phyloP scores from a whole-genome alignment of 768 basidiomycete species.

The Naganishia onofrii region DNA sequence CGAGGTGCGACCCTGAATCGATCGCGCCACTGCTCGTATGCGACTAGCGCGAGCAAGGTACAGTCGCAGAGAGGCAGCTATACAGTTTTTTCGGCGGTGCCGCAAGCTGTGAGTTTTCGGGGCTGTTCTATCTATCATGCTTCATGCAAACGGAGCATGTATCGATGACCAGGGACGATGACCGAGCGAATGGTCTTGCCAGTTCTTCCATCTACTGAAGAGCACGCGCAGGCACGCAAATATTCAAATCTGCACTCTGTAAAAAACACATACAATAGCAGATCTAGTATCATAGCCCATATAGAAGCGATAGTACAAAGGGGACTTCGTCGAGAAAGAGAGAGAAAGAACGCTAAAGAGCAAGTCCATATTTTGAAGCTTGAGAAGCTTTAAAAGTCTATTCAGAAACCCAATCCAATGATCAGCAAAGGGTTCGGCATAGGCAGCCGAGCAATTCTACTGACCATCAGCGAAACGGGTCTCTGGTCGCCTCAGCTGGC shows the following conservation, averaged over 20 bases:
- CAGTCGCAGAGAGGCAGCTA: no score
- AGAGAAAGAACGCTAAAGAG: background rate
- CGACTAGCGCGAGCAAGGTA: no score
- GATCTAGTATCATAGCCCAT: background rate
- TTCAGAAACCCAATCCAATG: background rate
- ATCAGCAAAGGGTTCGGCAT: background rate
- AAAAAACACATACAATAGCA: background rate
- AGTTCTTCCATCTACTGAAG: background rate
- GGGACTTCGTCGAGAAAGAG: background rate
- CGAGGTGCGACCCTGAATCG: no score
- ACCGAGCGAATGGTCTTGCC: background rate
- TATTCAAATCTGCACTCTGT: background rate
- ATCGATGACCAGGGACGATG: no score
- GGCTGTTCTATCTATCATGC: no score
- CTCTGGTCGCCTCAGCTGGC: slow-evolving; percentile 1
- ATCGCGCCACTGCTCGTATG: no score
- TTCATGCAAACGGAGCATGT: no score
- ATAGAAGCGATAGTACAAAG: background rate
- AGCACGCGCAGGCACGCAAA: no score
- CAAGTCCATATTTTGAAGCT: background rate
- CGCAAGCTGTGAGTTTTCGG: no score
- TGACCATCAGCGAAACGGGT: background rate
- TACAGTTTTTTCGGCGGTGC: no score
- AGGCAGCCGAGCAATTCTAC: background rate
- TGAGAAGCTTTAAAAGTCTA: slow-evolving; percentile 5